phyloP scores from a whole-genome alignment of 805 yeast genomes.

The Saturnispora saitoi region DNA sequence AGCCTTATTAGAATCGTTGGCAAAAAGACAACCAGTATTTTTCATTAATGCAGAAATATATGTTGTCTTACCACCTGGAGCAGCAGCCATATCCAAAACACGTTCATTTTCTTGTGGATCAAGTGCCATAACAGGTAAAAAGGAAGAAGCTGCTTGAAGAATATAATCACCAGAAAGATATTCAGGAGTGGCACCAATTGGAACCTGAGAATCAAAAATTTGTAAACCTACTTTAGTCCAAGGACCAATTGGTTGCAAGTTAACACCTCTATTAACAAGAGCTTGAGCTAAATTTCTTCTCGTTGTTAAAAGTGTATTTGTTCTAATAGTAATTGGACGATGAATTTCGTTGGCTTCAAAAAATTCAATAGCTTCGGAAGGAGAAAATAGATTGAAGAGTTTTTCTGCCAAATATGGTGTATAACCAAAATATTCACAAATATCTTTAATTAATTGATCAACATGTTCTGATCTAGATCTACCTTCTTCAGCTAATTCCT shows the following conservation, averaged over 20 bases:
- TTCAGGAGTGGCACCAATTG: conserved; percentile 99
- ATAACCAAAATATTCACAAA: conserved; percentile 91
- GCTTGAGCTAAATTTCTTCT: conserved; percentile 95
- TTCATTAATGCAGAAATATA: conserved; percentile 94
- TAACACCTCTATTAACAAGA: conserved; percentile 92
- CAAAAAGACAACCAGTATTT: conserved; percentile 94
- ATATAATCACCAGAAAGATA: conserved; percentile 97
- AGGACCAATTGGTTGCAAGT: conserved; percentile 90
- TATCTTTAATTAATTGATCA: conserved; percentile 72
- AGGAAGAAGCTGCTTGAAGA: conserved; percentile 96
- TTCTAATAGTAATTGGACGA: conserved; percentile 93
- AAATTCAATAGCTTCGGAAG: conserved; percentile 95
- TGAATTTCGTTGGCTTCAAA: conserved; percentile 98
- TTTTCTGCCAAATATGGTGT: conserved; percentile 88
- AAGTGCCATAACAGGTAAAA: conserved; percentile 94
- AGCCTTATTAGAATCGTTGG: conserved; percentile 93
- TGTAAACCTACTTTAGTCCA: conserved; percentile 99
- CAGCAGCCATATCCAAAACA: conserved; percentile 97
- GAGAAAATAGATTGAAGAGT: conserved; percentile 82
- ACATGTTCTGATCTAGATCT: conserved; percentile 77
- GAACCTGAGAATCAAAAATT: conserved; percentile 97
- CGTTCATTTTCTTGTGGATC: conserved; percentile 97
- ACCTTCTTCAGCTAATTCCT: conserved; percentile 74
- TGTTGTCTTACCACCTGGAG: conserved; percentile 98
- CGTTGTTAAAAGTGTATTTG: conserved; percentile 91